Evolutionary conservation across 768 basidiomycete genomes (phyloP).

Genomic region (Boletales sp.): DNA sequence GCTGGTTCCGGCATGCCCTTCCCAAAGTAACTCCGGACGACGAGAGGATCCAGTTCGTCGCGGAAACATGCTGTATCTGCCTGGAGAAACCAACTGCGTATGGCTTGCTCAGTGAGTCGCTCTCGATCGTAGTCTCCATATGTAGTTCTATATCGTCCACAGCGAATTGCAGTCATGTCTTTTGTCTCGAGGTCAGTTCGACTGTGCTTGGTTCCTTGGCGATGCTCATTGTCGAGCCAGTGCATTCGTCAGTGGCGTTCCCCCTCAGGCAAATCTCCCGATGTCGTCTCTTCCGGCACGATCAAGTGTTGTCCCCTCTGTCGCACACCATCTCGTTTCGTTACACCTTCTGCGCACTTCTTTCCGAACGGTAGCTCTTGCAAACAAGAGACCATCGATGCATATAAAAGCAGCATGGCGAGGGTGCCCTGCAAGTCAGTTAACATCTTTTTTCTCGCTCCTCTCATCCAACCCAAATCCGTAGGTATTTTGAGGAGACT

Average conservation of each 20-base stretch:
- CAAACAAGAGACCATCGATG: constrained; percentile 48
- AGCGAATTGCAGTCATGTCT: constrained; percentile 77
- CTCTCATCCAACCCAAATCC: neutral
- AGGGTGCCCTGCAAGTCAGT: constrained; percentile 64
- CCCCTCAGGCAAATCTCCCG: constrained; percentile 47
- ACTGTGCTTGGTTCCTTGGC: neutral
- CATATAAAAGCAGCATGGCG: constrained; percentile 73
- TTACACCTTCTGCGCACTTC: constrained; percentile 72
- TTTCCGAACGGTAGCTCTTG: constrained; percentile 50
- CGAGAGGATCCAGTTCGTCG: constrained; percentile 30
- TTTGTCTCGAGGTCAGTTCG: constrained; percentile 61
- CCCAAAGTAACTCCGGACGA: constrained; percentile 19
- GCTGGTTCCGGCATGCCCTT: constrained; percentile 70
- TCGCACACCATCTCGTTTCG: constrained; percentile 60
- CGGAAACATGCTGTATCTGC: constrained; percentile 67
- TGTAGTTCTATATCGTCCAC: constrained; percentile 6
- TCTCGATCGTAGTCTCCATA: neutral
- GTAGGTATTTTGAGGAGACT: constrained; percentile 62
- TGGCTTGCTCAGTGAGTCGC: constrained; percentile 59
- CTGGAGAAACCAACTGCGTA: constrained; percentile 68
- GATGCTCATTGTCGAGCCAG: constrained; percentile 31
- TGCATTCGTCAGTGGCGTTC: constrained; percentile 81
- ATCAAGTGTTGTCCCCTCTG: constrained; percentile 82
- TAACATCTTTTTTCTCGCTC: neutral
- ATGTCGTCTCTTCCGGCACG: constrained; percentile 51